These are phyloP conservation scores for Fusarium sp. DNA, from an alignment of 2,329 filamentous ascomycete species.

Conservation along the genomic window DNA sequence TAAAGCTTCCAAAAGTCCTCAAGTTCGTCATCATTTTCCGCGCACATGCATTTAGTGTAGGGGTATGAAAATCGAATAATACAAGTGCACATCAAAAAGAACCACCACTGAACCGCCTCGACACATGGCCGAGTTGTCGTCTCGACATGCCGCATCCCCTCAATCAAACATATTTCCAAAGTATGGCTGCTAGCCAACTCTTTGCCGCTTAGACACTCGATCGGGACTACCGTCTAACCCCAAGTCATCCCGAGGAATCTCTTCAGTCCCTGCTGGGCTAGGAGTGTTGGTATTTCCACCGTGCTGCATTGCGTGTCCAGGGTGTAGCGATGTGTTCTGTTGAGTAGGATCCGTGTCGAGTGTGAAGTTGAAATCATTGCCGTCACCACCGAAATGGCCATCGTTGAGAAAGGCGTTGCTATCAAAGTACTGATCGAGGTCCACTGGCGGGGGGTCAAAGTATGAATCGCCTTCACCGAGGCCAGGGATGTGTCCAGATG, in stretches of 20 bases:
- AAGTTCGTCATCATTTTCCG: not conserved
- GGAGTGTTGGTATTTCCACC: slow-evolving; percentile 50
- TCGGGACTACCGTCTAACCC: slow-evolving; percentile 40
- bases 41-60: not conserved
- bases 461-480: slow-evolving; percentile 60
- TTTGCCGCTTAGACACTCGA: slow-evolving; percentile 53
- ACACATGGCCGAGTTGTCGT: not conserved
- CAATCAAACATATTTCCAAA: not conserved
- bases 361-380: slow-evolving; percentile 64
- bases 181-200: slow-evolving; percentile 45
- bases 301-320: slow-evolving; percentile 20
- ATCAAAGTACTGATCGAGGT: slow-evolving; percentile 65
- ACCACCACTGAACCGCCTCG: no score
- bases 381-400: slow-evolving; percentile 55
- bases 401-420: slow-evolving; percentile 55
- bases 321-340: slow-evolving; percentile 49
- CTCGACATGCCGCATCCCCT: not conserved
- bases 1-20: not conserved
- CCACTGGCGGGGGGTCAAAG: slow-evolving; percentile 54
- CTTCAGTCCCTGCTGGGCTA: slow-evolving; percentile 63
- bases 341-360: slow-evolving; percentile 53
- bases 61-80: slow-evolving; percentile 3
- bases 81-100: slow-evolving; percentile 13
- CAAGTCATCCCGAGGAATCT: slow-evolving; percentile 60
- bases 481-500: slow-evolving; percentile 82